A percentile compares a stretch with the other conserved stretches of the same genome.
phyloP scores from a whole-genome alignment of 441 rosid species.

The Theobroma grandiflorum region DNA sequence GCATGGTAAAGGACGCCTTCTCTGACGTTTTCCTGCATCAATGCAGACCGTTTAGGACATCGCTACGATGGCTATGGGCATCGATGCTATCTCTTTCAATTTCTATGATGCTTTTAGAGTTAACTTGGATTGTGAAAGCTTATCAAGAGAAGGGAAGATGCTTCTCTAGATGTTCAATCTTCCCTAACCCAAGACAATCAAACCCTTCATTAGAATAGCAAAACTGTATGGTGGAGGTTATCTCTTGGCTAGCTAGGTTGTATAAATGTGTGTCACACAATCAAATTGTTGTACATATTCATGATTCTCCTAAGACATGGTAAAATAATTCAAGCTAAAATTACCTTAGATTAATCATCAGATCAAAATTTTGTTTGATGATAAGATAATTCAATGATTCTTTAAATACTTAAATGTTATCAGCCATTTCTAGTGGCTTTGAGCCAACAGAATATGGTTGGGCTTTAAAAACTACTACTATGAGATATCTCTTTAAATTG shows the following conservation, averaged over 20 bases:
- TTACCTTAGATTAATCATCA: no score
- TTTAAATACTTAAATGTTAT: background rate
- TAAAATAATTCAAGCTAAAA: no score
- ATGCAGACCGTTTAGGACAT: constrained; percentile 50
- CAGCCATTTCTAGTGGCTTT: background rate
- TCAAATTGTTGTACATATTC: background rate
- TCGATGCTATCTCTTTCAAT: constrained; percentile 62
- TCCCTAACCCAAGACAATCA: constrained; percentile 20
- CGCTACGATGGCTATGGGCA: constrained; percentile 51
- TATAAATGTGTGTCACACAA: background rate
- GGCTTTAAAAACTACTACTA: background rate
- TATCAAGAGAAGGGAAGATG: constrained; percentile 51
- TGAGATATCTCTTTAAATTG: background rate
- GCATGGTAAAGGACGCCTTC: constrained; percentile 45
- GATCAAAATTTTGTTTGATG: no score
- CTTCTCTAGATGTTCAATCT: constrained; percentile 49
- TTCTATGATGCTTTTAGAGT: constrained; percentile 48
- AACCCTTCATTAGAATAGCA: background rate
- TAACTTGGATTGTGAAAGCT: constrained; percentile 50
- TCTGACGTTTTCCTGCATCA: constrained; percentile 46
- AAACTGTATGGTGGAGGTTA: constrained; percentile 6
- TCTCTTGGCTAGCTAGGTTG: background rate
- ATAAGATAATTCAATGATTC: no score
- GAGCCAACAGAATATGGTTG: background rate
- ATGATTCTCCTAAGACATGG: background rate